Evolutionary conservation across 306 rosid species (phyloP).

Genomic region (Lathyrus aphaca): DNA sequence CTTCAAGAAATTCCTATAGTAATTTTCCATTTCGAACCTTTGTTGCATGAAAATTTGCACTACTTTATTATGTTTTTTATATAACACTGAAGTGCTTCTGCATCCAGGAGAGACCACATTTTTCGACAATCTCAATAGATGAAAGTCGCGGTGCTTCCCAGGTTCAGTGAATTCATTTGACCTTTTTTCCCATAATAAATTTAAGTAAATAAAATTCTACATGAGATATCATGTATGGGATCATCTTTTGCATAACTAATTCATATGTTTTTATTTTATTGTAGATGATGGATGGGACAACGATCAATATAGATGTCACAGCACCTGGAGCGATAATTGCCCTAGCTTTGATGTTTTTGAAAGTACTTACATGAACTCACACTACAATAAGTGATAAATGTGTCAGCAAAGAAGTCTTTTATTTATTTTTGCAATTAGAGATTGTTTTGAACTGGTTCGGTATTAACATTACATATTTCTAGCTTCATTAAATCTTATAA

Average conservation of each 20-base stretch:
- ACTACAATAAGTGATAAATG: constrained; percentile 33
- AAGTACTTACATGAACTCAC: constrained; percentile 55
- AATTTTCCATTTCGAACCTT: constrained; percentile 27
- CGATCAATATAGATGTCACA: constrained; percentile 86
- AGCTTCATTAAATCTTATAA: neutral
- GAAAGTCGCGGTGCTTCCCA: constrained; percentile 73
- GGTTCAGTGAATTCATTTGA: constrained; percentile 53
- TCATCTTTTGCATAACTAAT: constrained; percentile 35
- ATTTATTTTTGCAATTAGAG: constrained; percentile 35
- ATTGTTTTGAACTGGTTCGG: constrained; percentile 25
- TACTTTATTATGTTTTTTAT: constrained; percentile 28
- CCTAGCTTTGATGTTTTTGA: constrained; percentile 90
- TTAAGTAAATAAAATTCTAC: constrained; percentile 22
- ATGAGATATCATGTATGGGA: neutral
- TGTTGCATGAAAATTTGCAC: constrained; percentile 31
- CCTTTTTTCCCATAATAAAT: constrained; percentile 15
- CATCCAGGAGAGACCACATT: constrained; percentile 72
- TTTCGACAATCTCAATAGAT: constrained; percentile 57
- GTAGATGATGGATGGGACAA: constrained; percentile 92
- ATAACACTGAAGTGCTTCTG: constrained; percentile 35
- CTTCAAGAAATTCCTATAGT: constrained; percentile 13
- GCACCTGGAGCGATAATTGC: constrained; percentile 97
- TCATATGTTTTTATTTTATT: constrained; percentile 37
- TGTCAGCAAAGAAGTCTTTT: constrained; percentile 33
- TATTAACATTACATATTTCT: constrained; percentile 24